Evolutionary conservation across 2,329 filamentous ascomycete genomes (phyloP), one percentile per base, ranked within the genome.

Genomic region (Fusarium anguioides): DNA sequence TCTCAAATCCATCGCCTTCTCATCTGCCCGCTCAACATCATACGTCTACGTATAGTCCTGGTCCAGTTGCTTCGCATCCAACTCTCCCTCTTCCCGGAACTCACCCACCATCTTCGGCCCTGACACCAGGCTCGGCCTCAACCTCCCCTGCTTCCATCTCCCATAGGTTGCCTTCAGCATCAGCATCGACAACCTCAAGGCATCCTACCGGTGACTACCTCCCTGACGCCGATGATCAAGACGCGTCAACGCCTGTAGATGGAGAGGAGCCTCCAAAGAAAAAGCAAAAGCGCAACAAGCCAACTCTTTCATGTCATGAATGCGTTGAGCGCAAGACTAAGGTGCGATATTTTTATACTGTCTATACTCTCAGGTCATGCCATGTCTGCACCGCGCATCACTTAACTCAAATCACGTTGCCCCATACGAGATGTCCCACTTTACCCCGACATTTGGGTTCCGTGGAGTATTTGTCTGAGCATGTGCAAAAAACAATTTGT

Each of bases 281-380:
- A 81, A 93, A 91, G 79, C 91, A 94, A 80, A 94, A 91, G 81
- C 87, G 92, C 45, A 95, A 95, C 79, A 95, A 95, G 77, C 92
- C 92, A 5, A 94, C 91, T 2, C 75, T 94, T 64, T 93, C 90
- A 46, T 94, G 92, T 73, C 86, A 89, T 64, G 91, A 93, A 75
- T 95, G 92, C 74, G 92, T 94, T 21, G 91, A 93, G 79, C 84
- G 91, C 69, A 94, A 94, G 80, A 94, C 91, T 23, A 94, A 93
- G 84, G 90, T 90, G 75, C 27, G 50, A 24, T 46, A 40, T 53
- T 56, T 49, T 27, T 40, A 36, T 59, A 21, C 40, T 53, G 11
- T 62, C n/a, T 35, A 37, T 49, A 35, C 53, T 29, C 53, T 53
- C 40, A 66, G 14, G 20, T 45, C 48, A 37, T 29, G 20, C 27